Conservation (phyloP, 2,329 filamentous ascomycete genomes). For the Pestalotiopsis sp. region DNA sequence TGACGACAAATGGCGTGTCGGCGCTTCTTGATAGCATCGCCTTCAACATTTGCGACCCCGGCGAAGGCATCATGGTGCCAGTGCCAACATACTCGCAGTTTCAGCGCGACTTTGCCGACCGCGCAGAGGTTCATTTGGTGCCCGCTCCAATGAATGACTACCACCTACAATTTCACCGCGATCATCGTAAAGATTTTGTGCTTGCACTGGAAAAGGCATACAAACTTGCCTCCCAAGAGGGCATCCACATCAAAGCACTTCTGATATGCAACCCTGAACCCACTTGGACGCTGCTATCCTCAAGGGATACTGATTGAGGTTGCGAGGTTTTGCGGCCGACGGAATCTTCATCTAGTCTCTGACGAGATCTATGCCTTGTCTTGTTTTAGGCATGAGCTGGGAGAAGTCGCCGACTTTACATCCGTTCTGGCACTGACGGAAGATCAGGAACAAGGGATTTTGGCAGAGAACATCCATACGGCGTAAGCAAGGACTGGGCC, state of each 20-base stretch:
- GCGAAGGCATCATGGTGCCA: not conserved
- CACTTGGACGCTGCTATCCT: not conserved
- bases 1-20: not conserved
- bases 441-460: not conserved
- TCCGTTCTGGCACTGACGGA: not conserved
- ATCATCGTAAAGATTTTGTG: not conserved
- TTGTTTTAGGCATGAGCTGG: not conserved
- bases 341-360: not conserved
- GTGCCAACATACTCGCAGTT: not conserved
- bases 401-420: not conserved
- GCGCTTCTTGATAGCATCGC: not conserved
- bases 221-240: too few species aligned
- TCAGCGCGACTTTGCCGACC: not conserved
- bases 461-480: not conserved
- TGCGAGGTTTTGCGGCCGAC: not conserved
- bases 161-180: too few species aligned
- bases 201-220: not conserved
- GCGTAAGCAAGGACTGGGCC: not conserved
- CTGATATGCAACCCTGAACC: not conserved
- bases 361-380: not conserved
- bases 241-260: not conserved
- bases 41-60: not conserved
- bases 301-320: not conserved
- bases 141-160: not conserved
- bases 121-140: not conserved